Evolutionary conservation across 2,329 filamentous ascomycete species (phyloP).

Genomic region (Helotiales sp.): DNA sequence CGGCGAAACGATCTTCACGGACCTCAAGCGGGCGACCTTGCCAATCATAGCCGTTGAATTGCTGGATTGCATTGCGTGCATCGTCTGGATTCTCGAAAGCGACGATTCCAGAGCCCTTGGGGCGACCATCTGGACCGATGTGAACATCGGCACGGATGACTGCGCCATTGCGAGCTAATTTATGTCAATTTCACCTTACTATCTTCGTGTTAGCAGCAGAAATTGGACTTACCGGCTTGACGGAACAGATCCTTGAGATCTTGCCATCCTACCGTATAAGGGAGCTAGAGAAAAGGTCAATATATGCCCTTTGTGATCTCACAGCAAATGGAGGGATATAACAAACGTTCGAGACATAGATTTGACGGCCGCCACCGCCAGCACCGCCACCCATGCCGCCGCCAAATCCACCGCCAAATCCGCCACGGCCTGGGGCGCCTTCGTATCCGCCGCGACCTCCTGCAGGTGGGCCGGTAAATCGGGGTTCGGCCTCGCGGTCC

Average conservation of each 20-base stretch:
- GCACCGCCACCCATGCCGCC: conserved; percentile 58
- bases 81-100: conserved; percentile 95
- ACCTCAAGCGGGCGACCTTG: conserved; percentile 93
- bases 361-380: conserved; percentile 77
- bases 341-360: conserved; percentile 98
- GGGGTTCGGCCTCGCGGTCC: conserved; percentile 98
- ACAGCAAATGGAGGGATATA: conserved; percentile 43
- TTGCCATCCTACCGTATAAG: conserved; percentile 98
- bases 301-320: conserved; percentile 40
- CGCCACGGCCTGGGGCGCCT: conserved; percentile 51
- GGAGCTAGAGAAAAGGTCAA: conserved; percentile 69
- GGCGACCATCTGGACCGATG: conserved; percentile 85
- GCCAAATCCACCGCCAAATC: conserved; percentile 49
- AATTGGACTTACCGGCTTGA: conserved; percentile 79
- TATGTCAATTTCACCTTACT: conserved; percentile 34
- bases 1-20: conserved; percentile 92
- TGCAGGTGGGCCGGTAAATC: conserved; percentile 80
- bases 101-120: conserved; percentile 96
- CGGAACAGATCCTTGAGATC: conserved; percentile 98
- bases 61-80: conserved; percentile 91
- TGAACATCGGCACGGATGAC: conserved; percentile 97
- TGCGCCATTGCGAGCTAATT: conserved; percentile 66
- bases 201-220: conserved; percentile 36
- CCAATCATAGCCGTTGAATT: conserved; percentile 99
- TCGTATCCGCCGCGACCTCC: conserved; percentile 67